These are phyloP conservation scores for Zygoascus tannicola DNA, from an alignment of 805 yeast genomes.

Conservation along the genomic window DNA sequence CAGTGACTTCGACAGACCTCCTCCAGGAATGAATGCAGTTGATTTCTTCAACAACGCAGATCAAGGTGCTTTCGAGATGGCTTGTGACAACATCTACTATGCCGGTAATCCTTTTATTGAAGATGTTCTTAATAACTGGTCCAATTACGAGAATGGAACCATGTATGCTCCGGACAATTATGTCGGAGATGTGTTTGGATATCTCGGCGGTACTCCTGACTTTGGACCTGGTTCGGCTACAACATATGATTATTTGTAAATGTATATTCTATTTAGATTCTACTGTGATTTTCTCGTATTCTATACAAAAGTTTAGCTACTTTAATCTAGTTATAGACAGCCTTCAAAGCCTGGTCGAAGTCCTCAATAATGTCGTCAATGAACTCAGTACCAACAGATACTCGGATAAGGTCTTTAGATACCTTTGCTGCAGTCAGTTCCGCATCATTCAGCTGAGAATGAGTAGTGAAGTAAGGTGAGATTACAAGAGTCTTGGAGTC, in stretches of 20 bases:
- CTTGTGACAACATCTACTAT: constrained; percentile 41
- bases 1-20: constrained; percentile 51
- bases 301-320: no score
- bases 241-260: background rate
- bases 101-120: constrained; percentile 48
- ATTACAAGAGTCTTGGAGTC: constrained; percentile 92
- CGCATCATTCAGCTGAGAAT: constrained; percentile 76
- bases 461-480: constrained; percentile 94
- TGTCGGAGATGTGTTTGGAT: constrained; percentile 51
- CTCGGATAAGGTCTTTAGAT: constrained; percentile 77
- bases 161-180: constrained; percentile 38
- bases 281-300: background rate
- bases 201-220: constrained; percentile 39
- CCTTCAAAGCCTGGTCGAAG: constrained; percentile 74
- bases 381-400: constrained; percentile 83
- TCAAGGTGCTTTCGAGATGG: constrained; percentile 44
- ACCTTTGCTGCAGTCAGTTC: constrained; percentile 83
- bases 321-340: constrained; percentile 36
- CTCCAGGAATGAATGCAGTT: constrained; percentile 36
- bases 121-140: constrained; percentile 42
- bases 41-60: constrained; percentile 40
- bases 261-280: background rate
- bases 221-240: constrained; percentile 22
- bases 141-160: constrained; percentile 15
- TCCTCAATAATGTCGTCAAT: constrained; percentile 87